Base-by-base conservation (phyloP, 495 filamentous ascomycete species). In the Hypoxylon cercidicola region DNA sequence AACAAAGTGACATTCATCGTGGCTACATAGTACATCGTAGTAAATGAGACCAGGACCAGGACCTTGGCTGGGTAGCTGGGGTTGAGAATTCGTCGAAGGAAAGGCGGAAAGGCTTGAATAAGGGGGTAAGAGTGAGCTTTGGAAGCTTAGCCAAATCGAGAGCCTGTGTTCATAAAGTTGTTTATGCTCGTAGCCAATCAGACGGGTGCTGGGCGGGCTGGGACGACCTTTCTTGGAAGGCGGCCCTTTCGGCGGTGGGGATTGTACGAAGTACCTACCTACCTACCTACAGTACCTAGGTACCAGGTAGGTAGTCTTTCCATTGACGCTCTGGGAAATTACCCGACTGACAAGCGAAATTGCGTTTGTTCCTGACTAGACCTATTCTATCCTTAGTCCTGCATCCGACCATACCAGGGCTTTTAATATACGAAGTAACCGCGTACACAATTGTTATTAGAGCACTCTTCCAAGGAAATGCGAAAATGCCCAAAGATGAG, bases 281-380 rank as follows among this genome's bases (percentile, higher is more conserved):
- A n/a, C n/a, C n/a, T n/a, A n/a, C n/a, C n/a, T n/a, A n/a, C n/a
- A n/a, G n/a, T n/a, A n/a, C n/a, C n/a, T n/a, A n/a, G n/a, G n/a
- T n/a, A n/a, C n/a, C n/a, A n/a, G n/a, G n/a, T n/a, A n/a, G n/a
- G 54, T 47, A 47, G 46, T 68, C 53, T 68, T 62, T 55, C 44
- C 60, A 52, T 56, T 60, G 60, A 60, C 55, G 65, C 48, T 49
- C 50, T 60, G 68, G 71, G 71, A 73, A 71, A 73, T 73, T 71
- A 45, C 62, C 55, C 60, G 61, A 59, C 35, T 37, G 25, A 32
- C 39, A 71, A 71, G 68, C 68, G 71, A 71, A 69, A 73, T 73
- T 69, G 51, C 55, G 40, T 34, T 20, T 57, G 59, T 28, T 45
- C 59, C 58, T 57, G 63, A 50, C 66, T 62, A 69, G 25, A 52